These are phyloP conservation scores for Hyphopichia khmerensis DNA, from an alignment of 1,139 yeast genomes.

Conservation along the genomic window DNA sequence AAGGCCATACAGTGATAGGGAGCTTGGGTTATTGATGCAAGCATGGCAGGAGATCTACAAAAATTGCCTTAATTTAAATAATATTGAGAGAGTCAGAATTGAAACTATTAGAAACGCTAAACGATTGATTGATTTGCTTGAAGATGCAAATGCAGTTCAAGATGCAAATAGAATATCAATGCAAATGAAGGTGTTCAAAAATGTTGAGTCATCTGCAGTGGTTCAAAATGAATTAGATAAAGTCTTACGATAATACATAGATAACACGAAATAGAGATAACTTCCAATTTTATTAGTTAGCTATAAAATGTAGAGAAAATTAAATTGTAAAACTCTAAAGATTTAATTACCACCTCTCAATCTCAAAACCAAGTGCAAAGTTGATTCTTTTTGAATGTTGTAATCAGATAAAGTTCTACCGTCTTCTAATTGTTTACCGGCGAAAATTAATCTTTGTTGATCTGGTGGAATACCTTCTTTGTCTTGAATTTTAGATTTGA, in stretches of 20 bases:
- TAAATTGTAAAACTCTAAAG: slow-evolving; percentile 15
- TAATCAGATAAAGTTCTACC: slow-evolving; percentile 69
- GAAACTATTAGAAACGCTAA: slow-evolving; percentile 39
- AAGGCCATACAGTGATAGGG: slow-evolving; percentile 7
- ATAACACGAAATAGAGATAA: not conserved
- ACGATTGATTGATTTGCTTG: slow-evolving; percentile 15
- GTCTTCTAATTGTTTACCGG: slow-evolving; percentile 98
- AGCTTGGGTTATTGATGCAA: slow-evolving; percentile 13
- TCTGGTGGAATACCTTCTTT: slow-evolving; percentile 98
- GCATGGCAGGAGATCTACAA: slow-evolving; percentile 24
- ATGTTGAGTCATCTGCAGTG: slow-evolving; percentile 28
- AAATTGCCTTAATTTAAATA: slow-evolving; percentile 40
- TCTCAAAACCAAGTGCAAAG: slow-evolving; percentile 94
- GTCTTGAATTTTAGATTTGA: slow-evolving; percentile 97
- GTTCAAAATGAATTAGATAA: slow-evolving; percentile 27
- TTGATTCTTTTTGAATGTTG: slow-evolving; percentile 53
- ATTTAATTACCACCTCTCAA: slow-evolving; percentile 95
- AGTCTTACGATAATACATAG: not conserved
- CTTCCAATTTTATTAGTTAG: not conserved
- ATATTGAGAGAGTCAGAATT: slow-evolving; percentile 64
- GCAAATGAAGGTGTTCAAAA: slow-evolving; percentile 26
- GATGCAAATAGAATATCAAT: slow-evolving; percentile 12
- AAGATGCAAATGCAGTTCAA: slow-evolving; percentile 12
- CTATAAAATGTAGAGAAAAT: not conserved
- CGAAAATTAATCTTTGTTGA: slow-evolving; percentile 96